Conservation (phyloP, 345 rosid species). For the Brassica nigra region DNA sequence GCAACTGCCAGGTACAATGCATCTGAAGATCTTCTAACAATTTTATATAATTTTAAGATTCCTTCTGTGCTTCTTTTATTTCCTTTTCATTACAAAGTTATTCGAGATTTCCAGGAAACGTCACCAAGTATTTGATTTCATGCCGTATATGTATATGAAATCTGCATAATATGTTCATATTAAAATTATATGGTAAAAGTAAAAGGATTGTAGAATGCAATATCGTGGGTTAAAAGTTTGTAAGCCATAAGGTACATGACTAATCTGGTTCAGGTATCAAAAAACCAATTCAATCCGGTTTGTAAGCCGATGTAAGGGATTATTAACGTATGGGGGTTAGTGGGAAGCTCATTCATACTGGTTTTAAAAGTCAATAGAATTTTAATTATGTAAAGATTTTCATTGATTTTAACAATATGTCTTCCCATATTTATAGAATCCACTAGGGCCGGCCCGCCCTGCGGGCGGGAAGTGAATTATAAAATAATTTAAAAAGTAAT, state of each 20-base stretch:
- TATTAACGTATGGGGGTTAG: no score
- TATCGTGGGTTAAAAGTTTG: background rate
- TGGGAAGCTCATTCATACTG: no score
- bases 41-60: background rate
- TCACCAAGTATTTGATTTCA: conserved; percentile 15
- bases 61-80: background rate
- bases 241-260: background rate
- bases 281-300: background rate
- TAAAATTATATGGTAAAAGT: background rate
- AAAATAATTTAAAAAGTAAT: no score
- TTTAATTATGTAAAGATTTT: background rate
- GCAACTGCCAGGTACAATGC: conserved; percentile 19
- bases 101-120: background rate
- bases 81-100: background rate
- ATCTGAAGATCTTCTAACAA: conserved; percentile 5
- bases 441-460: no score
- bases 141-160: background rate
- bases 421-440: no score
- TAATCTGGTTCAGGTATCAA: background rate
- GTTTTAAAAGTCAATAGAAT: no score
- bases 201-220: background rate
- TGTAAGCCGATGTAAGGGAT: no score
- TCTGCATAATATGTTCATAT: background rate
- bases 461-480: no score
- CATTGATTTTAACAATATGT: background rate